A percentile compares a stretch with the other conserved stretches of the same genome.
Conservation (phyloP, 2,329 filamentous ascomycete genomes). For the Gaeumannomyces sp. region DNA sequence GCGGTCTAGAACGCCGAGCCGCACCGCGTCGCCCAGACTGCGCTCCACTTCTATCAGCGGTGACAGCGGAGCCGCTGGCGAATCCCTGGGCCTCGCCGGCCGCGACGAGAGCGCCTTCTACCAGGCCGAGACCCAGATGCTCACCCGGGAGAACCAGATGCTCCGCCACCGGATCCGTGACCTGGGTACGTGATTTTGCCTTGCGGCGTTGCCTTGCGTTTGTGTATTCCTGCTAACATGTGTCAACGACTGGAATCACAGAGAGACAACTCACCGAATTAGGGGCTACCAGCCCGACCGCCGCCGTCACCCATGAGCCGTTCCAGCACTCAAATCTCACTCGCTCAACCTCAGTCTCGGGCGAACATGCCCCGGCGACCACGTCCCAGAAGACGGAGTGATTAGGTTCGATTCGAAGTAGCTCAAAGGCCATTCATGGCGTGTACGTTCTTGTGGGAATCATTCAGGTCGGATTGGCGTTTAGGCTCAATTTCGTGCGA, state of each 20-base stretch:
- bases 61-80: constrained; percentile 45
- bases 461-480: not conserved
- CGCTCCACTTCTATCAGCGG: constrained; percentile 51
- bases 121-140: constrained; percentile 73
- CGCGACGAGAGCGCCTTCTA: constrained; percentile 74
- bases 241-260: constrained; percentile 19
- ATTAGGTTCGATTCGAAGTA: not conserved
- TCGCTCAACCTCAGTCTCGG: constrained; percentile 38
- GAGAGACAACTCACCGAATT: constrained; percentile 47
- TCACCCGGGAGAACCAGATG: constrained; percentile 79
- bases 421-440: not conserved
- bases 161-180: constrained; percentile 67
- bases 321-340: constrained; percentile 42
- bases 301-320: constrained; percentile 38
- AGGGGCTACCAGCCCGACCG: constrained; percentile 21
- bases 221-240: not conserved
- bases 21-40: constrained; percentile 50
- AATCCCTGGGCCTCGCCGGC: constrained; percentile 48
- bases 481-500: not conserved
- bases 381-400: not conserved
- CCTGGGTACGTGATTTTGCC: constrained; percentile 43
- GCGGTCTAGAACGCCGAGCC: constrained; percentile 53
- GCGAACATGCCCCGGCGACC: constrained; percentile 19
- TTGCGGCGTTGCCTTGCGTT: not conserved
- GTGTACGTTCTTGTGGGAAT: not conserved